These are phyloP conservation scores for Penicillium bialowiezense DNA, from an alignment of 495 filamentous ascomycete species.

Conservation along the genomic window DNA sequence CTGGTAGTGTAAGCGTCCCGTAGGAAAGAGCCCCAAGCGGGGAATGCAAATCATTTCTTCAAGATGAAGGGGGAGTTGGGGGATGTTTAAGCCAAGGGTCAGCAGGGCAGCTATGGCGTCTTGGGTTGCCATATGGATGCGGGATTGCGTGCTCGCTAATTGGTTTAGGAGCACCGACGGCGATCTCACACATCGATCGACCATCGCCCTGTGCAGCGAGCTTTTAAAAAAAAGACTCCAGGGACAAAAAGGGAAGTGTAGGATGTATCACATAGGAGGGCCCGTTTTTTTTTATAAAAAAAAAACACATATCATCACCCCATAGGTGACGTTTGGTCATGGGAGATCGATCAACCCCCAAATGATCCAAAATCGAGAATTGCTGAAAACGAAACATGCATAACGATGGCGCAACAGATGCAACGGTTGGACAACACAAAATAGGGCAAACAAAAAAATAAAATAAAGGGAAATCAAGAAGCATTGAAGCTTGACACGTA, in stretches of 20 bases:
- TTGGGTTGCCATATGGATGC: constrained; percentile 34
- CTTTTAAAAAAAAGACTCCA: not conserved
- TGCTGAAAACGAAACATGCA: constrained; percentile 23
- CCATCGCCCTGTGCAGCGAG: not conserved
- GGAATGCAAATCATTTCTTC: constrained; percentile 19
- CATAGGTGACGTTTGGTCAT: no score
- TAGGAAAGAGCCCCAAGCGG: constrained; percentile 13
- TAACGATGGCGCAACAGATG: constrained; percentile 39
- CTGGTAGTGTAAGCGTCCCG: constrained; percentile 27
- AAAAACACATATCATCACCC: no score
- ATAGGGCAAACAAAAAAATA: constrained; percentile 10
- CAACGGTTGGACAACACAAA: constrained; percentile 33
- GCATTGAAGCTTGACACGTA: constrained; percentile 24
- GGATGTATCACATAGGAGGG: no score
- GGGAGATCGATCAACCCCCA: not conserved
- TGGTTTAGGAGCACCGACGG: constrained; percentile 9
- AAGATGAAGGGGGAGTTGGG: constrained; percentile 10
- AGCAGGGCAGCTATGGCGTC: constrained; percentile 8
- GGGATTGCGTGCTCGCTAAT: constrained; percentile 45
- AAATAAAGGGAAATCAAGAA: no score
- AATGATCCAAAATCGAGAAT: not conserved
- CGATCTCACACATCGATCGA: constrained; percentile 19
- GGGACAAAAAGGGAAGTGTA: not conserved
- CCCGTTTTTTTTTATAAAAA: no score
- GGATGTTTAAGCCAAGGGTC: constrained; percentile 12